Percentiles rank a stretch among this genome's conserved stretches.
Conservation (phyloP, 1,139 yeast genomes). For the Blastobotrys serpentis region DNA sequence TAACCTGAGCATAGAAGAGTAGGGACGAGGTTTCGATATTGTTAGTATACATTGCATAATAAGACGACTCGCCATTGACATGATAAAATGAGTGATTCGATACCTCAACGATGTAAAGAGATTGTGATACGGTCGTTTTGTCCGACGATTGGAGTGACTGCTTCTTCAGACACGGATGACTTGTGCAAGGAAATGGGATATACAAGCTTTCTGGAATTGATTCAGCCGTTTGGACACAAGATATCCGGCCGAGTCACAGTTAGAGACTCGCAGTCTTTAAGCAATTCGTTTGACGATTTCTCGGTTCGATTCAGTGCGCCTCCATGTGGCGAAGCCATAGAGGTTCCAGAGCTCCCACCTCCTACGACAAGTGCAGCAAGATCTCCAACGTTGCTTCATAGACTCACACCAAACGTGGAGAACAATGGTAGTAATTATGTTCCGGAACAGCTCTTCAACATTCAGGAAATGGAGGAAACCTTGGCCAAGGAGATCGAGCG, state of each 20-base stretch:
- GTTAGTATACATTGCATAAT: too few relatives aligned
- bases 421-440: not conserved
- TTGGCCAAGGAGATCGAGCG: conserved; percentile 18
- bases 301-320: conserved; percentile 30
- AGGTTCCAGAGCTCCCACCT: conserved; percentile 1
- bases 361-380: not conserved
- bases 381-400: conserved; percentile 2
- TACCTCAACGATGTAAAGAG: conserved; percentile 12
- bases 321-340: conserved; percentile 10
- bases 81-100: not conserved
- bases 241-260: conserved; percentile 44
- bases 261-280: conserved; percentile 40
- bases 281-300: conserved; percentile 36
- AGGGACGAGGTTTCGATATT: too few relatives aligned
- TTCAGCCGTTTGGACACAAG: conserved; percentile 45
- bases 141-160: conserved; percentile 56
- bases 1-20: not conserved
- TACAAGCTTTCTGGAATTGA: conserved; percentile 41
- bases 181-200: conserved; percentile 44
- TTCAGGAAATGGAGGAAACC: conserved; percentile 25
- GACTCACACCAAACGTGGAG: not conserved
- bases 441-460: conserved; percentile 21
- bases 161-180: conserved; percentile 53
- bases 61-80: not conserved
- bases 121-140: conserved; percentile 47